A percentile compares a stretch with the other conserved stretches of the same genome.
Conservation (phyloP, 2,329 filamentous ascomycete genomes). For the Ophiostoma perfectum region DNA sequence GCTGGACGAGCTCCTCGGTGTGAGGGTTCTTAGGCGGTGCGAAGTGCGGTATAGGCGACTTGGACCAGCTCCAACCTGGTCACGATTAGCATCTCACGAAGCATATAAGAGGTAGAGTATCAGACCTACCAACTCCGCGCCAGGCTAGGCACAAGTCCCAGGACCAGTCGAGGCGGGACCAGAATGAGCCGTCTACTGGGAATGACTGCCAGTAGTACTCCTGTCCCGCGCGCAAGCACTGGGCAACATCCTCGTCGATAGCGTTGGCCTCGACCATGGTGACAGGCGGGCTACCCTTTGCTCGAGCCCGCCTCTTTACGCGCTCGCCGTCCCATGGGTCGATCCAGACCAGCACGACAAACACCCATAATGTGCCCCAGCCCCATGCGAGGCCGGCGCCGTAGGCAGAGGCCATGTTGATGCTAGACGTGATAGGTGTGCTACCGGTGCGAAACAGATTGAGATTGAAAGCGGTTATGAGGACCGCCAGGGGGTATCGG, state of each 20-base stretch:
- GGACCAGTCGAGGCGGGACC: slow-evolving; percentile 50
- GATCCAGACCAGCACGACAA: slow-evolving; percentile 49
- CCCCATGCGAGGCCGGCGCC: slow-evolving; percentile 44
- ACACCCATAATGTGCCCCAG: slow-evolving; percentile 48
- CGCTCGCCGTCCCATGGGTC: slow-evolving; percentile 51
- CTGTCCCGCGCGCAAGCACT: slow-evolving; percentile 32
- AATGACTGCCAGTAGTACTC: slow-evolving; percentile 59
- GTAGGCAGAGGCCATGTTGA: slow-evolving; percentile 49
- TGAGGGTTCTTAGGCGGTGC: slow-evolving; percentile 40
- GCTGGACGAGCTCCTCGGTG: slow-evolving; percentile 37
- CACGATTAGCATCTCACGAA: not conserved
- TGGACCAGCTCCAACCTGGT: slow-evolving; percentile 54
- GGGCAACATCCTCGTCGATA: slow-evolving; percentile 26
- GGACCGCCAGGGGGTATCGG: slow-evolving; percentile 41
- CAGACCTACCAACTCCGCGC: slow-evolving; percentile 45
- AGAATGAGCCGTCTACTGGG: slow-evolving; percentile 45
- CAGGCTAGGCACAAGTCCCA: slow-evolving; percentile 51
- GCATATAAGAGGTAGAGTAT: too few species aligned
- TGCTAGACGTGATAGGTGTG: slow-evolving; percentile 39
- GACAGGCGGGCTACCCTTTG: not conserved
- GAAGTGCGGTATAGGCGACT: slow-evolving; percentile 43
- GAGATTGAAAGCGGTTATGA: slow-evolving; percentile 43
- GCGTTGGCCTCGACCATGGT: slow-evolving; percentile 27
- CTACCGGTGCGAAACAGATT: slow-evolving; percentile 27
- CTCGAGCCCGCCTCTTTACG: slow-evolving; percentile 32